These are phyloP conservation scores for Neonectria ditissima DNA, from an alignment of 2,329 filamentous ascomycete species.

Conservation along the genomic window DNA sequence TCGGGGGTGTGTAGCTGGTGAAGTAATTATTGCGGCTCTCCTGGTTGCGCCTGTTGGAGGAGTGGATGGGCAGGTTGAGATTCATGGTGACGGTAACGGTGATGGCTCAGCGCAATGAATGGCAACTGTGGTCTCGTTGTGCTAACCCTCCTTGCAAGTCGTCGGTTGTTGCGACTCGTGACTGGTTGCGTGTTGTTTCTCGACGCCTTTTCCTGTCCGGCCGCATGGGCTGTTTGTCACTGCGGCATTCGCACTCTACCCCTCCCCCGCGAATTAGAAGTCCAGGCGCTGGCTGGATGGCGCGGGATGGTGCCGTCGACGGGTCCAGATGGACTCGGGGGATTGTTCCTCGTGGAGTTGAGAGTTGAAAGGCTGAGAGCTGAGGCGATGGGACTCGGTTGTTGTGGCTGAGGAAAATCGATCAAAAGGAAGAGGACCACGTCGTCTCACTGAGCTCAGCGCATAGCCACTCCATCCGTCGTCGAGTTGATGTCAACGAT, in stretches of 20 bases:
- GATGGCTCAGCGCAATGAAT: slow-evolving; percentile 9
- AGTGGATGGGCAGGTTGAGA: slow-evolving; percentile 64
- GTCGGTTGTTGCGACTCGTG: slow-evolving; percentile 5
- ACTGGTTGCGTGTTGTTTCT: slow-evolving; percentile 5
- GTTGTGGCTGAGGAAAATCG: slow-evolving; percentile 1
- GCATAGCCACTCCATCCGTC: slow-evolving; percentile 25
- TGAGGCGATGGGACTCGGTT: background rate
- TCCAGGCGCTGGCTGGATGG: slow-evolving; percentile 12
- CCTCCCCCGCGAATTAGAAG: slow-evolving; percentile 39
- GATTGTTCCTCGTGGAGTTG: slow-evolving; percentile 13
- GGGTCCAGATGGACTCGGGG: slow-evolving; percentile 7
- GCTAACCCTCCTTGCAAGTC: slow-evolving; percentile 7
- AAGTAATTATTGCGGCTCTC: slow-evolving; percentile 69
- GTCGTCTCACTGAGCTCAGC: slow-evolving; percentile 29
- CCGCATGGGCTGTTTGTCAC: slow-evolving; percentile 28
- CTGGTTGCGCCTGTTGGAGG: slow-evolving; percentile 63
- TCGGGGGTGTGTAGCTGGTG: slow-evolving; percentile 65
- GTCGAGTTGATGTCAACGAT: slow-evolving; percentile 10
- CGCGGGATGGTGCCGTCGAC: slow-evolving; percentile 23
- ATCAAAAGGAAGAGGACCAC: slow-evolving; percentile 16
- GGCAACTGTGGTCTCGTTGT: slow-evolving; percentile 1
- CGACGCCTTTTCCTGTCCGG: slow-evolving; percentile 16
- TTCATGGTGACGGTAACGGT: slow-evolving; percentile 55
- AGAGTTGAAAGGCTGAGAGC: background rate
- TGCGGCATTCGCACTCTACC: slow-evolving; percentile 37